Percentiles rank a stretch among this genome's conserved stretches.
Evolutionary conservation across 2,329 filamentous ascomycete species (phyloP).

Genomic region (Aspergillus latus): DNA sequence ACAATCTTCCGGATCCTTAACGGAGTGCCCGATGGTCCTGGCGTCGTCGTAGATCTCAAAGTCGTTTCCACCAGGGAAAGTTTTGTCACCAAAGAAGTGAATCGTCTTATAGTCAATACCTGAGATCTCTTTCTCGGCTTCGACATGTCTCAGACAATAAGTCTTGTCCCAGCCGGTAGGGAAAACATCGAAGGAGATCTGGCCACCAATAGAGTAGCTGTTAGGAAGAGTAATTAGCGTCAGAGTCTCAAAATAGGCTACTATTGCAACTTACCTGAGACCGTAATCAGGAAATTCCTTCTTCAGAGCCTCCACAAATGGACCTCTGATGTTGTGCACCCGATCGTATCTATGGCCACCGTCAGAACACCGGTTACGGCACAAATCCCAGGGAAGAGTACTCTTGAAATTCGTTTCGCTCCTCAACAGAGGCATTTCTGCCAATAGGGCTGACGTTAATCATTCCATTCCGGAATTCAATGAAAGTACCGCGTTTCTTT

Average conservation of each 20-base stretch:
- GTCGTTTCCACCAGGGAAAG: conserved; percentile 86
- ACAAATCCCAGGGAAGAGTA: conserved; percentile 24
- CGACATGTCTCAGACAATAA: conserved; percentile 87
- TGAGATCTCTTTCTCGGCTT: conserved; percentile 71
- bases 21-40: conserved; percentile 81
- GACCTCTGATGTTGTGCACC: conserved; percentile 70
- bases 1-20: conserved; percentile 79
- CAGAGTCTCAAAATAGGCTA: not conserved
- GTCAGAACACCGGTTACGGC: conserved; percentile 9
- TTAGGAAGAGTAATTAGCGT: conserved; percentile 6
- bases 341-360: conserved; percentile 64
- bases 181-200: conserved; percentile 99
- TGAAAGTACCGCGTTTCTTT: conserved; percentile 64
- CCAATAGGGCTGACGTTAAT: conserved; percentile 65
- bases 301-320: conserved; percentile 73
- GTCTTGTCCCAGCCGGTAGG: conserved; percentile 98
- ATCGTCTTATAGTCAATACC: conserved; percentile 72
- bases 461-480: conserved; percentile 67
- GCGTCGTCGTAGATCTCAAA: conserved; percentile 86
- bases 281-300: conserved; percentile 80
- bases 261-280: conserved; percentile 67
- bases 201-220: conserved; percentile 90
- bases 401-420: conserved; percentile 78
- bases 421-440: conserved; percentile 76
- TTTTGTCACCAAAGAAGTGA: conserved; percentile 99